phyloP scores from a whole-genome alignment of 805 yeast genomes.

The Torulaspora franciscae region DNA sequence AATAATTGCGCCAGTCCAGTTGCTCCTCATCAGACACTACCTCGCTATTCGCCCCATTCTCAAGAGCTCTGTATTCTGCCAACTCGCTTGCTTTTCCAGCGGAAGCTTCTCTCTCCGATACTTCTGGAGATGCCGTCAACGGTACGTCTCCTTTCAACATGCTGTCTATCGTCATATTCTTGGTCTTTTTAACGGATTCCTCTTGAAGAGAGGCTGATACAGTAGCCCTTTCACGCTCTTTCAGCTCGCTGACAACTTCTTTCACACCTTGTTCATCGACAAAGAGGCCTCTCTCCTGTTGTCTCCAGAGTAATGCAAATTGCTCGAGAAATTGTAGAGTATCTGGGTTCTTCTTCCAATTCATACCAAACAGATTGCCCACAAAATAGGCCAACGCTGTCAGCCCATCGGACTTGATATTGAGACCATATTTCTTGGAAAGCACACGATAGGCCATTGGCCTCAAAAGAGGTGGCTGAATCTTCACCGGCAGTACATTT shows the following conservation, averaged over 20 bases:
- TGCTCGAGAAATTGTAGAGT: conserved; percentile 51
- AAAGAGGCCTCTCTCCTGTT: conserved; percentile 81
- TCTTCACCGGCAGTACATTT: conserved; percentile 60
- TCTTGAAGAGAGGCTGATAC: not conserved
- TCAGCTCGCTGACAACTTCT: conserved; percentile 58
- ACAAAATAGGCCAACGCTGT: conserved; percentile 66
- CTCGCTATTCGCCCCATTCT: conserved; percentile 2
- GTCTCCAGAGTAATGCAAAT: conserved; percentile 79
- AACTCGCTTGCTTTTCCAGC: not conserved
- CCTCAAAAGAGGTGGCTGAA: conserved; percentile 76
- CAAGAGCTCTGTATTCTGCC: not conserved
- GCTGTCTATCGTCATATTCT: conserved; percentile 4
- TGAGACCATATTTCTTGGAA: conserved; percentile 88
- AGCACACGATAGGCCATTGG: conserved; percentile 88
- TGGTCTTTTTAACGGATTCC: not conserved
- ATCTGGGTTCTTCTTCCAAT: conserved; percentile 56
- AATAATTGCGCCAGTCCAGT: conserved; percentile 69
- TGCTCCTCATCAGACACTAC: conserved; percentile 21
- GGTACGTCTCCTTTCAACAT: conserved; percentile 1
- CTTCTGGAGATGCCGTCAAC: not conserved
- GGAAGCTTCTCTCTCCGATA: conserved; percentile 1
- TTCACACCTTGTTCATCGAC: conserved; percentile 69
- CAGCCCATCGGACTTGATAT: conserved; percentile 81
- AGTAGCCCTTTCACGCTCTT: conserved; percentile 29
- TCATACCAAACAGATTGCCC: conserved; percentile 73